Conservation (phyloP, 2,329 filamentous ascomycete genomes). For the Elsinoe perseae region DNA sequence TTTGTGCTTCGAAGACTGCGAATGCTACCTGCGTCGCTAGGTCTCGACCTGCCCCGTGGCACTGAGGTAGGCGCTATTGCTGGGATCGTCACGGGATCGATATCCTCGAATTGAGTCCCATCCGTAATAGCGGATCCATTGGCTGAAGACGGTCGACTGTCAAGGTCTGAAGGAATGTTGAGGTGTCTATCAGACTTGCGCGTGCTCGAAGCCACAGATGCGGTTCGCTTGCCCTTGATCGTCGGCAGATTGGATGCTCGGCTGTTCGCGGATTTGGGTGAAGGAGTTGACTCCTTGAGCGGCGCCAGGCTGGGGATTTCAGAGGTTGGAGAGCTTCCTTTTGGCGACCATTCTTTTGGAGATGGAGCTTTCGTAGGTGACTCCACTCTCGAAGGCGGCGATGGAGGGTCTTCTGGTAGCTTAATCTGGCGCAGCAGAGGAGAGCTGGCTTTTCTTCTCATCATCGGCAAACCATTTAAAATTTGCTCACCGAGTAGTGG, state of each 20-base stretch:
- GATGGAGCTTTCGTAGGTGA: neutral
- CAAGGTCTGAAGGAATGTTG: constrained; percentile 71
- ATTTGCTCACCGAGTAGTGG: neutral
- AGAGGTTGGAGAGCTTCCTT: neutral
- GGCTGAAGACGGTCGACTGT: constrained; percentile 84
- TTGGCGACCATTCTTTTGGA: neutral
- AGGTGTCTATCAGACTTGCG: constrained; percentile 67
- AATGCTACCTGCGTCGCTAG: constrained; percentile 26
- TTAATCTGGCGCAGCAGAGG: neutral
- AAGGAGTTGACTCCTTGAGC: neutral
- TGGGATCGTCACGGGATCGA: constrained; percentile 51
- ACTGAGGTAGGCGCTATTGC: neutral
- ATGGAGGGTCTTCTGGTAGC: neutral
- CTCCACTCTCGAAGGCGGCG: neutral
- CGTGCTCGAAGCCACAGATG: constrained; percentile 52
- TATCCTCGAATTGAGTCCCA: constrained; percentile 79
- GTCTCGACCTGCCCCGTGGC: constrained; percentile 32
- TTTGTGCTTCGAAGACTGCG: constrained; percentile 21
- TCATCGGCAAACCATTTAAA: neutral
- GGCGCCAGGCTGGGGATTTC: neutral
- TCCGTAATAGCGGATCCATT: constrained; percentile 89
- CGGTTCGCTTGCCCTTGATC: constrained; percentile 36
- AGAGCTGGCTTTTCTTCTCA: neutral
- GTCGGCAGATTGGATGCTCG: neutral
- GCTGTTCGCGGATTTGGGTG: neutral